phyloP scores from a whole-genome alignment of 2,329 filamentous ascomycete genomes.

The Monosporascus sp. region DNA sequence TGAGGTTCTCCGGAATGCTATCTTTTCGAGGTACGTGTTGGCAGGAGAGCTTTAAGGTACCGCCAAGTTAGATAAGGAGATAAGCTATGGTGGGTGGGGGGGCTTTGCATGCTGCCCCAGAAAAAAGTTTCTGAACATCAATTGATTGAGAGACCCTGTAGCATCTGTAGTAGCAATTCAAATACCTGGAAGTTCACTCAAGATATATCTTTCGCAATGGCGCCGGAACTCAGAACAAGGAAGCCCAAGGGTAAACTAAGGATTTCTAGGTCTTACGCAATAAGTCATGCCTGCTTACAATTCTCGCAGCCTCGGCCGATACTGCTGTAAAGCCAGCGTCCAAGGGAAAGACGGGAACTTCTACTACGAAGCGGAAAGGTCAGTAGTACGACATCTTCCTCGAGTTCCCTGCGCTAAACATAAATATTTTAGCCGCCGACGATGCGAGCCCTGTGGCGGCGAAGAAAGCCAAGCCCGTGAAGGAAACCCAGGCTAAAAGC shows the following conservation, averaged over 20 bases:
- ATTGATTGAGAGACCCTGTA: neutral
- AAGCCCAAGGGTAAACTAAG: slow-evolving; percentile 24
- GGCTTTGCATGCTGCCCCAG: neutral
- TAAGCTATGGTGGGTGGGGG: neutral
- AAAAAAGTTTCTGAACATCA: neutral
- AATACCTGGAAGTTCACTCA: slow-evolving; percentile 2
- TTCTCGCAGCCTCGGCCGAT: slow-evolving; percentile 19
- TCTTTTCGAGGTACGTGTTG: no score
- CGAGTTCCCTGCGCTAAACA: slow-evolving; percentile 16
- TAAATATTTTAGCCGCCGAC: slow-evolving; percentile 31
- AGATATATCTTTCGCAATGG: slow-evolving; percentile 31
- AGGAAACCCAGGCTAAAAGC: slow-evolving; percentile 21
- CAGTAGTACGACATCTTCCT: slow-evolving; percentile 3
- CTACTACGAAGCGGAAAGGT: slow-evolving; percentile 34
- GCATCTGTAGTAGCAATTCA: neutral
- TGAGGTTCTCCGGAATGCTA: no score
- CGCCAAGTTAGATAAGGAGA: neutral
- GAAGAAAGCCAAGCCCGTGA: slow-evolving; percentile 43
- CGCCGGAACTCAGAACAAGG: slow-evolving; percentile 38
- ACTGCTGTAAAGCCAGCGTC: slow-evolving; percentile 29
- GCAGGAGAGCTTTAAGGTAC: no score
- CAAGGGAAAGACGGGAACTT: slow-evolving; percentile 25
- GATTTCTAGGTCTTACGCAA: neutral
- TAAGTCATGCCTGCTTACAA: slow-evolving; percentile 2
- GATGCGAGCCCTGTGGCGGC: slow-evolving; percentile 38